These are phyloP conservation scores for Pelargonium nanum DNA, from an alignment of 345 rosid genomes.

Conservation along the genomic window DNA sequence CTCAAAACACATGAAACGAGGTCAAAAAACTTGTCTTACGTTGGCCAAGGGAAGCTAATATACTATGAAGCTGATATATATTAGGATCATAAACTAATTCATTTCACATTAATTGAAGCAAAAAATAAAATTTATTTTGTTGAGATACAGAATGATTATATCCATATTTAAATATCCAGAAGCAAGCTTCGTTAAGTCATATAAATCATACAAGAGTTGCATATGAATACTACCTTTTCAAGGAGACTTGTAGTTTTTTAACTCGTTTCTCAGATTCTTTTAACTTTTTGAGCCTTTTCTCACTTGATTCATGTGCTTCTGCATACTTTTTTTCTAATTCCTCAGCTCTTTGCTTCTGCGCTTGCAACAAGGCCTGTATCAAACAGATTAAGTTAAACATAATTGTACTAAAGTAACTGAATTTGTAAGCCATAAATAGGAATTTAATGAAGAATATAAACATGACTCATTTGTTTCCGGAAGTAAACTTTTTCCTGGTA, in stretches of 20 bases:
- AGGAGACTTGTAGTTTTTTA: constrained; percentile 57
- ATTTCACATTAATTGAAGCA: too few species aligned
- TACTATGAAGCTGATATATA: too few species aligned
- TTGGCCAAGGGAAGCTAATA: too few species aligned
- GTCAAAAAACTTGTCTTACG: too few species aligned
- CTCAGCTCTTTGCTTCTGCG: constrained; percentile 74
- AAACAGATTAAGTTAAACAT: not conserved
- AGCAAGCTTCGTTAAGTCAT: not conserved
- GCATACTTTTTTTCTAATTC: constrained; percentile 47
- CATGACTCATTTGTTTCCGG: too few species aligned
- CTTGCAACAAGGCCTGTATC: constrained; percentile 39
- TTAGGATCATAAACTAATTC: too few species aligned
- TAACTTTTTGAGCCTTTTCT: constrained; percentile 51
- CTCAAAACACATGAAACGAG: too few species aligned
- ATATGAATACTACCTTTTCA: constrained; percentile 59
- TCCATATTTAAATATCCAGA: not conserved
- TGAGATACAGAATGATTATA: not conserved
- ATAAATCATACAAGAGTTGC: not conserved
- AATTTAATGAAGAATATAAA: not conserved
- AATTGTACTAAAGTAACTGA: not conserved
- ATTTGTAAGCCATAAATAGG: not conserved
- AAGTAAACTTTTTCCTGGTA: not conserved
- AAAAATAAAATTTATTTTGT: too few species aligned
- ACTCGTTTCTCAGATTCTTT: constrained; percentile 72
- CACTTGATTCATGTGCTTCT: constrained; percentile 56